Evolutionary conservation across 768 basidiomycete species (phyloP).

Genomic region (Gelatoporia subvermispora): DNA sequence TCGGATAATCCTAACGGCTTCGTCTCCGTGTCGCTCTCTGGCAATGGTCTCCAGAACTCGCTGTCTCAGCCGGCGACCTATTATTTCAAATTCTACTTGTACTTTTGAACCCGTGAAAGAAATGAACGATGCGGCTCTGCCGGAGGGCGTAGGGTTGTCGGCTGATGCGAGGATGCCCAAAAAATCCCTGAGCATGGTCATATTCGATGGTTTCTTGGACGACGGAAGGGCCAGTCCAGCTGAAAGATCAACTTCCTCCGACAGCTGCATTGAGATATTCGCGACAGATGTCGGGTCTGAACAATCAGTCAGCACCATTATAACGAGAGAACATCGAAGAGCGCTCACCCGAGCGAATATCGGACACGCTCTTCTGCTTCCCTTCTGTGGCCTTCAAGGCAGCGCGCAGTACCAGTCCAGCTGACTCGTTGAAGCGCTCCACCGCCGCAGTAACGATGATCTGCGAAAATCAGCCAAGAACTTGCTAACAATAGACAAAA

Average conservation of each 20-base stretch:
- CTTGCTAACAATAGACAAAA: background rate
- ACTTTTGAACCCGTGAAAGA: conserved; percentile 68
- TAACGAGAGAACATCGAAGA: background rate
- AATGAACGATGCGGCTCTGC: conserved; percentile 66
- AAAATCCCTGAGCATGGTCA: conserved; percentile 71
- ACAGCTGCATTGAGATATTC: conserved; percentile 57
- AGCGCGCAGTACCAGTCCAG: conserved; percentile 68
- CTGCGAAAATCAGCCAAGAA: conserved; percentile 34
- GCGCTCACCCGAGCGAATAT: conserved; percentile 56
- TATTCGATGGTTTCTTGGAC: conserved; percentile 48
- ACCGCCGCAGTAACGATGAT: conserved; percentile 71
- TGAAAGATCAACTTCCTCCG: conserved; percentile 58
- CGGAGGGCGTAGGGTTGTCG: conserved; percentile 76
- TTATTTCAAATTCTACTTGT: conserved; percentile 74
- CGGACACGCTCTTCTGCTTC: conserved; percentile 54
- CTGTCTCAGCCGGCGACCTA: conserved; percentile 61
- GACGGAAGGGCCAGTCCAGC: conserved; percentile 54
- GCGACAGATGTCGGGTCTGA: conserved; percentile 65
- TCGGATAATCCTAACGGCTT: conserved; percentile 78
- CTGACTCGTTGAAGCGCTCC: conserved; percentile 76
- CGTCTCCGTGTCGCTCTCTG: conserved; percentile 76
- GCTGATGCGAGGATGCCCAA: conserved; percentile 73
- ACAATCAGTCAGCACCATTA: background rate
- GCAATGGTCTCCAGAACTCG: conserved; percentile 74
- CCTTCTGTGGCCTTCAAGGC: conserved; percentile 65